Conservation (phyloP, 2,329 filamentous ascomycete genomes). For the Zymoseptoria pseudotritici region DNA sequence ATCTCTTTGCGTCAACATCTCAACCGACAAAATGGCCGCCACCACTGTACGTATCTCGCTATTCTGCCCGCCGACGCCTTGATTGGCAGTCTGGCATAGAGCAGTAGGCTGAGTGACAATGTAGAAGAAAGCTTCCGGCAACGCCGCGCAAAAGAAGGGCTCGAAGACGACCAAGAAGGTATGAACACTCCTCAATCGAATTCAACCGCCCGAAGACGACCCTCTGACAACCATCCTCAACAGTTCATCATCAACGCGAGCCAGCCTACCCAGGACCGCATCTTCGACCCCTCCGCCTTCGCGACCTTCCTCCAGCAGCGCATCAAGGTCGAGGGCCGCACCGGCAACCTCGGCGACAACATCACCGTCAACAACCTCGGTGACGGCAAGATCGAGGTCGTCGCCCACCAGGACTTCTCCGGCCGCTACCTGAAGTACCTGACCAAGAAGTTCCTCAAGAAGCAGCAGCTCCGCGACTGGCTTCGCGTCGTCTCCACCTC, state of each 20-base stretch:
- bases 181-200: slow-evolving; percentile 23
- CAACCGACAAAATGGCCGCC: slow-evolving; percentile 67
- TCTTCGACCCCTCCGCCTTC: slow-evolving; percentile 98
- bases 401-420: slow-evolving; percentile 95
- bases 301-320: slow-evolving; percentile 99
- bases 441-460: slow-evolving; percentile 99
- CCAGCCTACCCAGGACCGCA: slow-evolving; percentile 98
- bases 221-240: slow-evolving; percentile 1
- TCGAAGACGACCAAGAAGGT: slow-evolving; percentile 83
- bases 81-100: slow-evolving; percentile 32
- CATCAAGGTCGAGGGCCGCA: slow-evolving; percentile 99
- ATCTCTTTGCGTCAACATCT: slow-evolving; percentile 67
- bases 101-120: slow-evolving; percentile 75
- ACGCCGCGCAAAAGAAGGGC: slow-evolving; percentile 39
- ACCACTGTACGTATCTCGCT: slow-evolving; percentile 88
- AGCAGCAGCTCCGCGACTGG: slow-evolving; percentile 99
- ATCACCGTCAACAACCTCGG: slow-evolving; percentile 84
- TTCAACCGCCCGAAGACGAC: background rate
- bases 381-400: slow-evolving; percentile 97
- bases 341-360: slow-evolving; percentile 93
- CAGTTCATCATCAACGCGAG: slow-evolving; percentile 99
- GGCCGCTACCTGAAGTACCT: slow-evolving; percentile 99
- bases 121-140: slow-evolving; percentile 51
- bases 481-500: slow-evolving; percentile 96
- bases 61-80: slow-evolving; percentile 75